Evolutionary conservation across 139 green algal genomes (phyloP), one percentile per base, ranked within the genome.

Genomic region (Chlamydomonas sphaeroides): DNA sequence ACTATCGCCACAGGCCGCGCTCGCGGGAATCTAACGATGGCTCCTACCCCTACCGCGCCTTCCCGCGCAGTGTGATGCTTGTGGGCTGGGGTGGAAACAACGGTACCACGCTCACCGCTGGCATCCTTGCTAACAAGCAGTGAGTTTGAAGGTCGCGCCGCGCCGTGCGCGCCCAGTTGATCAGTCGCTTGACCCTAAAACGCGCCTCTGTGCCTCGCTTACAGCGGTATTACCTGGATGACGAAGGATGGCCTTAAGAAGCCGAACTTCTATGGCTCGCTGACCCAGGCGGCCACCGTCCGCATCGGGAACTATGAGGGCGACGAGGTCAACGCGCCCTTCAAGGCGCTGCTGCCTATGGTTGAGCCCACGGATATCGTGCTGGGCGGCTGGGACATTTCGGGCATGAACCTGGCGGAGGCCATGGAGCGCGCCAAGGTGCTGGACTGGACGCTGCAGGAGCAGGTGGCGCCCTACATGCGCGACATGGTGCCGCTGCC

Each of bases 41-140:
- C n/a, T n/a, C n/a, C n/a, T n/a, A n/a, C n/a, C n/a, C n/a, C n/a
- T n/a, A n/a, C n/a, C 45, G 61, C 51, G 30, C 65, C 51, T 38
- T 67, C 35, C 42, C 33, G 59, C 76, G 72, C 94, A 99, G 97
- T 18, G 93, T 99, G 5, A 99, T 99, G 97, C 94, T 99, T 0
- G 97, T 99, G 10, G 97, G 97, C 53, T 96, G 93, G 91, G 97
- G 97, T 48, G 97, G 97, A 59, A 99, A 99, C 91, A 99, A 99
- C 85, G 97, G 97, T 32, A 95, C 94, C n/a, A 99, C 97, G 21
- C 84, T 99, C 5, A 97, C 92, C 11, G 97, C 91, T 38, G 96
- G 96, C 57, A 94, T 99, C 49, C 92, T 99, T 6, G 97, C 97
- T 26, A 99, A 99, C 90, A 97, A 98, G 80, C 90, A 95, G 95